A percentile compares a stretch with the other conserved stretches of the same genome.
Conservation (phyloP, 768 basidiomycete species). For the Russula earlei region DNA sequence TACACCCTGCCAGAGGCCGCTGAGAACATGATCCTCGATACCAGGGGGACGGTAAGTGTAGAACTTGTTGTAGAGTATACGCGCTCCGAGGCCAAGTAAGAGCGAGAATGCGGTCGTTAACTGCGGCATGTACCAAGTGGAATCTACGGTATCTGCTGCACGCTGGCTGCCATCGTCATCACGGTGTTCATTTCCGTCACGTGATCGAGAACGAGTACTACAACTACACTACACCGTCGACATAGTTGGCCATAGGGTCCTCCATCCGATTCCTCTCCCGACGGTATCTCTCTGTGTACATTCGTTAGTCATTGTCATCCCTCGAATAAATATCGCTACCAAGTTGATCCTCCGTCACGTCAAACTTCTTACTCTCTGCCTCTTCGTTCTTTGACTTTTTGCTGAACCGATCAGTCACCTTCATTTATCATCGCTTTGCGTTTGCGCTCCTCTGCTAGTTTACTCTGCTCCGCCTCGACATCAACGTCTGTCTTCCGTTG, state of each 20-base stretch:
- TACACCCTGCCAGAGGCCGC: slow-evolving; percentile 69
- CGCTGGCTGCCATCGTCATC: background rate
- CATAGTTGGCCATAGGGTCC: slow-evolving; percentile 91
- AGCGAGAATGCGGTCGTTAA: slow-evolving; percentile 55
- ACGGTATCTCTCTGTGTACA: slow-evolving; percentile 76
- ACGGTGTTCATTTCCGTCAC: slow-evolving; percentile 12
- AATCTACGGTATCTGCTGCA: background rate
- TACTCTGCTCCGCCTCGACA: slow-evolving; percentile 21
- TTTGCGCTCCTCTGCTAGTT: slow-evolving; percentile 21
- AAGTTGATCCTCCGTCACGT: slow-evolving; percentile 84
- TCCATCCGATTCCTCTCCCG: slow-evolving; percentile 63
- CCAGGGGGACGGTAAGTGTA: slow-evolving; percentile 35
- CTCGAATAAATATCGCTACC: slow-evolving; percentile 37
- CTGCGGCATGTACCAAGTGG: slow-evolving; percentile 27
- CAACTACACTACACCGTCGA: slow-evolving; percentile 41
- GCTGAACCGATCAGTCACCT: slow-evolving; percentile 62
- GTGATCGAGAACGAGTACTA: slow-evolving; percentile 19
- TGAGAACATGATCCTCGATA: slow-evolving; percentile 52
- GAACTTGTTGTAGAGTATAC: slow-evolving; percentile 55
- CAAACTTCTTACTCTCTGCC: slow-evolving; percentile 57
- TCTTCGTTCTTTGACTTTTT: slow-evolving; percentile 79
- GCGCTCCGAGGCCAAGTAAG: slow-evolving; percentile 64
- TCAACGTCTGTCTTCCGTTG: slow-evolving; percentile 6
- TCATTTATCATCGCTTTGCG: slow-evolving; percentile 29
- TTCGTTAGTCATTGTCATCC: slow-evolving; percentile 16